phyloP scores from a whole-genome alignment of 1,139 yeast species.

The Spencermartinsiella ligniputridi region DNA sequence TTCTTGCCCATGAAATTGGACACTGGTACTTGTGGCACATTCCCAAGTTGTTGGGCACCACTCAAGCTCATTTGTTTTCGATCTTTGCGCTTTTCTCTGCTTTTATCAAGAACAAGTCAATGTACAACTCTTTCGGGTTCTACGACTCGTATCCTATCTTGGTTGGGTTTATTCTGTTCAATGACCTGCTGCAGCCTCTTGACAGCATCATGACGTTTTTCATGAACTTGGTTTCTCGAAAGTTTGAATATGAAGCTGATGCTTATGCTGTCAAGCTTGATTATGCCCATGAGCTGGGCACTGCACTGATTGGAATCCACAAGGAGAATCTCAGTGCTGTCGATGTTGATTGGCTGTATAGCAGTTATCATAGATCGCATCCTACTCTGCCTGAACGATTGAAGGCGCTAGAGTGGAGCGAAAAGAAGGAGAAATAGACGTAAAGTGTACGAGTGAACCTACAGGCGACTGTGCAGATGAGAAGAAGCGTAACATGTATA shows the following conservation, averaged over 20 bases:
- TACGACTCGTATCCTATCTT: conserved; percentile 58
- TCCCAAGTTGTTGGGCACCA: conserved; percentile 58
- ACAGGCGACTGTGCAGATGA: too few species aligned
- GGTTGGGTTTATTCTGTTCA: conserved; percentile 65
- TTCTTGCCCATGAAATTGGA: conserved; percentile 94
- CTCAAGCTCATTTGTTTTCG: conserved; percentile 60
- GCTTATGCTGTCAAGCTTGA: conserved; percentile 74
- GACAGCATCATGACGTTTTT: conserved; percentile 64
- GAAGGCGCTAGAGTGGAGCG: conserved; percentile 46
- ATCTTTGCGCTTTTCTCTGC: conserved; percentile 71
- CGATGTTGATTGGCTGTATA: conserved; percentile 85
- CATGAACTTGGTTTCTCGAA: conserved; percentile 69
- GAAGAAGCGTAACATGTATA: too few species aligned
- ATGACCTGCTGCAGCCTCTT: conserved; percentile 69
- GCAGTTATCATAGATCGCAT: conserved; percentile 85
- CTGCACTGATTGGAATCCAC: conserved; percentile 69
- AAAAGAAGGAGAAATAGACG: conserved; percentile 1
- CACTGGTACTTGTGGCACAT: conserved; percentile 94
- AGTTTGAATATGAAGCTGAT: conserved; percentile 91
- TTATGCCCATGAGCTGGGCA: conserved; percentile 60
- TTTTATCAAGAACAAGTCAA: conserved; percentile 71
- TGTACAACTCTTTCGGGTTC: conserved; percentile 79
- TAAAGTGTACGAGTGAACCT: too few species aligned
- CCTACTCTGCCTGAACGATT: conserved; percentile 89
- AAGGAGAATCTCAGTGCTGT: conserved; percentile 76